Percentiles rank a stretch among this genome's conserved stretches.
These are phyloP conservation scores for Vicia villosa DNA, from an alignment of 306 rosid species.

Conservation along the genomic window DNA sequence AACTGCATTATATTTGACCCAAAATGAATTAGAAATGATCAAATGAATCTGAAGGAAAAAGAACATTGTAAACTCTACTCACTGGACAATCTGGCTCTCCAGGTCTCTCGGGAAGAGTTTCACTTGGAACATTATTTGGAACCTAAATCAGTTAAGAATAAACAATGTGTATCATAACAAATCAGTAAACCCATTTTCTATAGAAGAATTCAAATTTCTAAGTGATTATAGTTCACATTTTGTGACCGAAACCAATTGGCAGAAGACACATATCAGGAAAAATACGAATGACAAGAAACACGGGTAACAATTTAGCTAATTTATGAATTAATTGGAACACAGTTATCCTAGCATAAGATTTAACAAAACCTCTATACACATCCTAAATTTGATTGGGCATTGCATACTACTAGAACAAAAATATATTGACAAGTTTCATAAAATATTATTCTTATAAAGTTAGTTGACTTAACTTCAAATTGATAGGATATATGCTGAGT, in stretches of 20 bases:
- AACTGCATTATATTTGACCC: constrained; percentile 53
- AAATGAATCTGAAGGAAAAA: constrained; percentile 26
- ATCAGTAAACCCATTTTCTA: constrained; percentile 25
- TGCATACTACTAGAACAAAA: constrained; percentile 22
- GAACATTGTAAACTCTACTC: constrained; percentile 43
- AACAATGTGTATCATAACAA: constrained; percentile 27
- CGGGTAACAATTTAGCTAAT: constrained; percentile 18
- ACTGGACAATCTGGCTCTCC: constrained; percentile 96
- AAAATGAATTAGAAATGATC: constrained; percentile 36
- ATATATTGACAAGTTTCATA: constrained; percentile 17
- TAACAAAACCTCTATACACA: constrained; percentile 10
- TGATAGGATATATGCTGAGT: constrained; percentile 3
- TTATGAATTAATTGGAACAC: constrained; percentile 23
- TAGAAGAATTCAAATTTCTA: constrained; percentile 15
- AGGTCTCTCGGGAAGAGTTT: constrained; percentile 83
- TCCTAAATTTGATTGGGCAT: constrained; percentile 14
- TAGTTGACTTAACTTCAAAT: background rate
- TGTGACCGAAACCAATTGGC: constrained; percentile 25
- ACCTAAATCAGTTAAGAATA: constrained; percentile 55
- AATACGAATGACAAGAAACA: constrained; percentile 11
- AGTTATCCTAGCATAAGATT: constrained; percentile 11
- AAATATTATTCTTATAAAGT: constrained; percentile 26
- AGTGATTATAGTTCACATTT: constrained; percentile 21
- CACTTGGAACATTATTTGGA: constrained; percentile 61
- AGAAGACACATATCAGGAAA: constrained; percentile 6